Evolutionary conservation across 495 filamentous ascomycete genomes (phyloP).

Genomic region (Penicillium ucsense): DNA sequence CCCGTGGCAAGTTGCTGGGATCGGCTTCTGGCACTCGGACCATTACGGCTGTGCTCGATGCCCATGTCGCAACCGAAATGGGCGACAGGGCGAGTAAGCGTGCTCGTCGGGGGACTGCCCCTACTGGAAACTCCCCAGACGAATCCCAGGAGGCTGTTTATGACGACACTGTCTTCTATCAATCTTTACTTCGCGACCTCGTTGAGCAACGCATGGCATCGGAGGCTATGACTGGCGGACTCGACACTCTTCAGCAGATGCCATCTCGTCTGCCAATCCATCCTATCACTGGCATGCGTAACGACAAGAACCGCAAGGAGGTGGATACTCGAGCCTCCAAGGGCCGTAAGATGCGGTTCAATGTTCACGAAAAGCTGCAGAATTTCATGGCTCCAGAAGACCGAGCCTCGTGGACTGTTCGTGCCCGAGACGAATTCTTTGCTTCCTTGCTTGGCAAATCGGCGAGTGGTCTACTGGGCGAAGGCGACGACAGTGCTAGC

Average conservation of each 20-base stretch:
- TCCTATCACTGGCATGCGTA: slow-evolving; percentile 55
- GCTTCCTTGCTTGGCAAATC: slow-evolving; percentile 66
- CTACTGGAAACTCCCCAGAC: slow-evolving; percentile 1
- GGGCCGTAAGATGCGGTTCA: slow-evolving; percentile 84
- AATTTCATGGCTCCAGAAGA: slow-evolving; percentile 98
- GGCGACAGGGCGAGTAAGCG: slow-evolving; percentile 59
- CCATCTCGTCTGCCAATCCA: slow-evolving; percentile 29
- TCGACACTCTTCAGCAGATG: slow-evolving; percentile 31
- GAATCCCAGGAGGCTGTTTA: slow-evolving; percentile 45
- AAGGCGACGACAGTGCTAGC: slow-evolving; percentile 48
- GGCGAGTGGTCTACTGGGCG: slow-evolving; percentile 60
- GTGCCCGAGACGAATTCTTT: slow-evolving; percentile 80
- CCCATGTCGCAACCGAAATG: slow-evolving; percentile 56
- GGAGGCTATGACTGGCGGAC: slow-evolving; percentile 34
- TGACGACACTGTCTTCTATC: slow-evolving; percentile 92
- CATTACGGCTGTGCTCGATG: slow-evolving; percentile 62
- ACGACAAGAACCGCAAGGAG: slow-evolving; percentile 69
- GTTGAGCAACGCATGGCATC: slow-evolving; percentile 69
- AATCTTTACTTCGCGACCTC: slow-evolving; percentile 79
- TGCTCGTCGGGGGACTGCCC: slow-evolving; percentile 11
- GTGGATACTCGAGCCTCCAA: slow-evolving; percentile 96
- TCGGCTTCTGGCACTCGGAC: slow-evolving; percentile 40
- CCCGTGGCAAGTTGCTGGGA: slow-evolving; percentile 37
- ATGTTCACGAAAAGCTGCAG: slow-evolving; percentile 91
- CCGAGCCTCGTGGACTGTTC: slow-evolving; percentile 61